A percentile compares a stretch with the other conserved stretches of the same genome.
Evolutionary conservation across 2,329 filamentous ascomycete species (phyloP).

Genomic region (Cercospora sp.): DNA sequence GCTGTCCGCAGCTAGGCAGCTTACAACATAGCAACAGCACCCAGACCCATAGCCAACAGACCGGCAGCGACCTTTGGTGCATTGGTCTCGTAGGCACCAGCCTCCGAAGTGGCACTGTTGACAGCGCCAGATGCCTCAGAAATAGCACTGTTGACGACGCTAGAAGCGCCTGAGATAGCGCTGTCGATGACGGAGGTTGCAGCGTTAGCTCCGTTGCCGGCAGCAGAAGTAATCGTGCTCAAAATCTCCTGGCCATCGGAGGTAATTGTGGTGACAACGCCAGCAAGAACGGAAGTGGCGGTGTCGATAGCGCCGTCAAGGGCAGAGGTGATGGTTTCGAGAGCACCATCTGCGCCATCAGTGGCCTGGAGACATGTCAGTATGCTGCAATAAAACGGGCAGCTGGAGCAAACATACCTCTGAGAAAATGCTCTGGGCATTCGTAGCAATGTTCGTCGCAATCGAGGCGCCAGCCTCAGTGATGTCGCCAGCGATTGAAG

Average conservation of each 20-base stretch:
- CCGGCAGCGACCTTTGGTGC: conserved; percentile 34
- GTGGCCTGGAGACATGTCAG: conserved; percentile 17
- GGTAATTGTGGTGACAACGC: conserved; percentile 22
- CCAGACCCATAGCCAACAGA: conserved; percentile 37
- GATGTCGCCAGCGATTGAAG: conserved; percentile 17
- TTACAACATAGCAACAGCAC: conserved; percentile 36
- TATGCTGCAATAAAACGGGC: neutral
- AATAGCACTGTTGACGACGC: conserved; percentile 5
- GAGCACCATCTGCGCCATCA: conserved; percentile 13
- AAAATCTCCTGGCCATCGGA: conserved; percentile 21
- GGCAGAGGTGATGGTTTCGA: conserved; percentile 18
- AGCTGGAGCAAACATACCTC: neutral
- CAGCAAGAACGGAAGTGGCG: conserved; percentile 19
- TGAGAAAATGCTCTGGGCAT: conserved; percentile 15
- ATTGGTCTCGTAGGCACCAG: conserved; percentile 29
- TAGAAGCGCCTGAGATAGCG: conserved; percentile 24
- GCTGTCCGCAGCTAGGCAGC: neutral
- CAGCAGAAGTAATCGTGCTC: conserved; percentile 28
- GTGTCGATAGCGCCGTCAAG: neutral
- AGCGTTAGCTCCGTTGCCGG: neutral
- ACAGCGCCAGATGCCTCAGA: conserved; percentile 15
- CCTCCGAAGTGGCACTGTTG: conserved; percentile 13
- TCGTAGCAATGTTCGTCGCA: conserved; percentile 19
- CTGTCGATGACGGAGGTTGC: conserved; percentile 15
- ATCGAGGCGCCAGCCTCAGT: conserved; percentile 10